These are phyloP conservation scores for Canavalia gladiata DNA, from an alignment of 306 rosid species.

Conservation along the genomic window DNA sequence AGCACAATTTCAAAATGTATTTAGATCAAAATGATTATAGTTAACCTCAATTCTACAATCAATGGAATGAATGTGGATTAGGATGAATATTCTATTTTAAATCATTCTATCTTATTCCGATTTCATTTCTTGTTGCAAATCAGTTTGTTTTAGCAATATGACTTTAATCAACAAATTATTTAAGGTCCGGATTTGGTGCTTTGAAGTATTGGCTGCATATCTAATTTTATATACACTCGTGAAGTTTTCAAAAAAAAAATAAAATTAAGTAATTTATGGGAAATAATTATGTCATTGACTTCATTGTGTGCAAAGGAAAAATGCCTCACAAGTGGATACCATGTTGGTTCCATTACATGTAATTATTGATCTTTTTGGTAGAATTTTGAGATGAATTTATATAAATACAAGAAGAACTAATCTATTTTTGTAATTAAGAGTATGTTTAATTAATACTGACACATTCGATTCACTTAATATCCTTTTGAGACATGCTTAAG, in stretches of 20 bases:
- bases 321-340: background rate
- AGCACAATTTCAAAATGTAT: too few species aligned
- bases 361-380: background rate
- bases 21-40: background rate
- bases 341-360: background rate
- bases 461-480: background rate
- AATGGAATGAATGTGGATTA: background rate
- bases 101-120: background rate
- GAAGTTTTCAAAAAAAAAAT: background rate
- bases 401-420: background rate
- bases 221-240: too few species aligned
- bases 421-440: too few species aligned
- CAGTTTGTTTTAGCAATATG: background rate
- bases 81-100: background rate
- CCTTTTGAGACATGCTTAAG: background rate
- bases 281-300: background rate
- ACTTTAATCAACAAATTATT: background rate
- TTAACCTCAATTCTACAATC: too few species aligned
- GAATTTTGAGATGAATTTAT: background rate
- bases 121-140: background rate
- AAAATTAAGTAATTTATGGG: too few species aligned
- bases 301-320: background rate
- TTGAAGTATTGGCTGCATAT: too few species aligned
- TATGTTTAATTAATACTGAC: too few species aligned
- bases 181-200: too few species aligned